phyloP scores from a whole-genome alignment of 2,329 filamentous ascomycete species.

The Diaporthe eres region DNA sequence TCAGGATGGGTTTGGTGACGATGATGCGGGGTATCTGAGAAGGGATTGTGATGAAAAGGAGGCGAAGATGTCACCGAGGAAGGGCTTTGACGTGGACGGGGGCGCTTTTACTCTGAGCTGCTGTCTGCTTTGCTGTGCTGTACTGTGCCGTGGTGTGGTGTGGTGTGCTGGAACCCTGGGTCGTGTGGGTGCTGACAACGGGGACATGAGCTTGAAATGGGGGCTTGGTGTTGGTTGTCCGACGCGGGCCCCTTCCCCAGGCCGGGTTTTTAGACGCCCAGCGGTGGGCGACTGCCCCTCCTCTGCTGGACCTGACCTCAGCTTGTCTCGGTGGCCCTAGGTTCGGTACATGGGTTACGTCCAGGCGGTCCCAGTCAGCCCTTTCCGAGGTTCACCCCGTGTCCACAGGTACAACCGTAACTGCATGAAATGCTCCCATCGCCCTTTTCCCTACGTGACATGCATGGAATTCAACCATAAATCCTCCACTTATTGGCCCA shows the following conservation, averaged over 20 bases:
- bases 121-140: conserved; percentile 7
- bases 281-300: conserved; percentile 29
- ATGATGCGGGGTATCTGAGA: conserved; percentile 39
- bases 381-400: not conserved
- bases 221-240: conserved; percentile 31
- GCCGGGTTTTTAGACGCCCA: conserved; percentile 33
- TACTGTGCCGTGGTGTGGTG: conserved; percentile 23
- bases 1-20: conserved; percentile 34
- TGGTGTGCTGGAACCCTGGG: conserved; percentile 17
- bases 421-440: conserved; percentile 23
- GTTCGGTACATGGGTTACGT: not conserved
- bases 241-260: conserved; percentile 25
- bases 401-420: conserved; percentile 19
- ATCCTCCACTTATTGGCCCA: conserved; percentile 19
- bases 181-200: conserved; percentile 24
- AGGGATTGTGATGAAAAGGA: conserved; percentile 36
- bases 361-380: conserved; percentile 17
- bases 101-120: conserved; percentile 31
- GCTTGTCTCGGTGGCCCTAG: conserved; percentile 20
- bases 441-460: conserved; percentile 1
- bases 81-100: conserved; percentile 35
- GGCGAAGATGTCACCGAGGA: conserved; percentile 36
- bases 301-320: conserved; percentile 7
- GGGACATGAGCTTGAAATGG: conserved; percentile 33
- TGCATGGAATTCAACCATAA: not conserved